Conservation (phyloP, 208 protist species). For the Herpetomonas samuelpessoai region DNA sequence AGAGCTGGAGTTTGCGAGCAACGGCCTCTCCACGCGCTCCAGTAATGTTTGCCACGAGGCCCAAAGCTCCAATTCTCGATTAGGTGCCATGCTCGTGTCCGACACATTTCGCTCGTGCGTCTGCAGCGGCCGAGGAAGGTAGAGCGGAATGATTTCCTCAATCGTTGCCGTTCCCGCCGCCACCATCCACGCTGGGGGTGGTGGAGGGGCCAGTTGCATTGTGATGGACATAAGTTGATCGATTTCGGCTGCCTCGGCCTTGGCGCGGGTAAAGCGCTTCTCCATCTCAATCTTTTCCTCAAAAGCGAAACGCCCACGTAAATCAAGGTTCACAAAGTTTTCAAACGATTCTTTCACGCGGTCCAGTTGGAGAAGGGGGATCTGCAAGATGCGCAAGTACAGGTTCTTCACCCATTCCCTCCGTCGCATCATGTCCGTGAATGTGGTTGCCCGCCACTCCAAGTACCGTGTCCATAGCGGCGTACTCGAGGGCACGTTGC, state of each 20-base stretch:
- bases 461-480: conserved; percentile 73
- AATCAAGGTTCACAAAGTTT: conserved; percentile 57
- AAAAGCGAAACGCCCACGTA: conserved; percentile 39
- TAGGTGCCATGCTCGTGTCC: conserved; percentile 20
- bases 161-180: background rate
- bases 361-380: conserved; percentile 58
- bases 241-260: conserved; percentile 39
- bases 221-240: conserved; percentile 7
- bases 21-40: conserved; percentile 27
- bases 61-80: conserved; percentile 63
- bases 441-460: conserved; percentile 40
- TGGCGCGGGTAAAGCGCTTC: conserved; percentile 34
- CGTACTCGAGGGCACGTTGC: conserved; percentile 66
- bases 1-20: conserved; percentile 28
- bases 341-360: conserved; percentile 79
- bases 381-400: conserved; percentile 66
- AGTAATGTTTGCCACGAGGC: conserved; percentile 48
- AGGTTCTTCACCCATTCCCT: conserved; percentile 66
- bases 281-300: conserved; percentile 60
- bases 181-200: background rate
- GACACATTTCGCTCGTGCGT: conserved; percentile 1
- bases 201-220: background rate
- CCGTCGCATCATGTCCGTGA: conserved; percentile 35
- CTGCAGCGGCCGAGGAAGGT: conserved; percentile 42
- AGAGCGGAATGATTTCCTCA: conserved; percentile 12